Evolutionary conservation across 495 filamentous ascomycete genomes (phyloP).

Genomic region (Penicillium lividum): DNA sequence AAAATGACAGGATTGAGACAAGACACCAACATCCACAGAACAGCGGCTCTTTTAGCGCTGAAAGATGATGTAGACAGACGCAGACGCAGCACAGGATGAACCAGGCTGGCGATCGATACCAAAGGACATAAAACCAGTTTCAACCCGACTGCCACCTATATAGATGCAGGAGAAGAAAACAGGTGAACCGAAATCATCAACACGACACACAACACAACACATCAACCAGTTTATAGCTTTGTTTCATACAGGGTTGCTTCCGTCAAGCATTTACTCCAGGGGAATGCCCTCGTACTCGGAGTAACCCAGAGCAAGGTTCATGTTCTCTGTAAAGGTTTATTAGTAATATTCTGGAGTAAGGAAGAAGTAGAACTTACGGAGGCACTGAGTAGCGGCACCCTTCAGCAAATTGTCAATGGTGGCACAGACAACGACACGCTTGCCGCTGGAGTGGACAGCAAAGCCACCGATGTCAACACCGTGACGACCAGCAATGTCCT

Average conservation of each 20-base stretch:
- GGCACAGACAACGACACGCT: constrained; percentile 89
- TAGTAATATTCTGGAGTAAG: constrained; percentile 1
- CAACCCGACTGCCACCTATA: constrained; percentile 31
- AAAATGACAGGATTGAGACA: constrained; percentile 8
- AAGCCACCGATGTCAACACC: constrained; percentile 95
- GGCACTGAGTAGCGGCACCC: constrained; percentile 93
- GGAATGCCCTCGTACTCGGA: constrained; percentile 92
- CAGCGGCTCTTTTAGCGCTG: constrained; percentile 2
- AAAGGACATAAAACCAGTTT: constrained; percentile 11
- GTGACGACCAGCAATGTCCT: constrained; percentile 85
- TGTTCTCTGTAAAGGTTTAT: constrained; percentile 67
- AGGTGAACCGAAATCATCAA: constrained; percentile 18
- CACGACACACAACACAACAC: constrained; percentile 9
- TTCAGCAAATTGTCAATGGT: constrained; percentile 99
- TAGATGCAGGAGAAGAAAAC: constrained; percentile 40
- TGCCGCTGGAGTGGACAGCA: constrained; percentile 82
- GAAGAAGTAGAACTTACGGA: constrained; percentile 65
- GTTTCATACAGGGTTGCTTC: constrained; percentile 22
- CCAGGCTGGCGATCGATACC: constrained; percentile 13
- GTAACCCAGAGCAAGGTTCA: constrained; percentile 94
- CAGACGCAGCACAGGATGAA: constrained; percentile 9
- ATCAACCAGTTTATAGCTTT: constrained; percentile 23
- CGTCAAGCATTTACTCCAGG: constrained; percentile 46
- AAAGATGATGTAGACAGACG: constrained; percentile 15
- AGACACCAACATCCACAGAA: constrained; percentile 17